These are phyloP conservation scores for Platanus orientalis DNA, from an alignment of 164 flowering plant genomes.

Conservation along the genomic window DNA sequence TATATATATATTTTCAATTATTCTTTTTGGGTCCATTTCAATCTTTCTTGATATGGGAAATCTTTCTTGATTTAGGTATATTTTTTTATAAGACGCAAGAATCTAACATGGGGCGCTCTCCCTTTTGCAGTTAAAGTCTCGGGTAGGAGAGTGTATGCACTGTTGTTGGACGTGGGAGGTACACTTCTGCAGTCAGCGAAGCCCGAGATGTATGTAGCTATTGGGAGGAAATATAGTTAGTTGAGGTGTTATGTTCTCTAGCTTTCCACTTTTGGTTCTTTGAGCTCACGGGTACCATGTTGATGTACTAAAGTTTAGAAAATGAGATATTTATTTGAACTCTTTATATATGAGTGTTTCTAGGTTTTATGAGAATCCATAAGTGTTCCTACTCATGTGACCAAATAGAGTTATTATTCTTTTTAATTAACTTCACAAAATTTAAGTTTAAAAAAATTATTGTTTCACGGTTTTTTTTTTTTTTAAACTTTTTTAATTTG, in stretches of 20 bases:
- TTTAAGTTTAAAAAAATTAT: no score
- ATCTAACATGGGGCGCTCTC: slow-evolving; percentile 1
- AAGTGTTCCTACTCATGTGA: no score
- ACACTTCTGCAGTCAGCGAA: slow-evolving; percentile 79
- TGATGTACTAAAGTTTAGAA: no score
- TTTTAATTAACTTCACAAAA: no score
- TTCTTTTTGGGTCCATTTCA: background rate
- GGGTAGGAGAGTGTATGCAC: slow-evolving; percentile 46
- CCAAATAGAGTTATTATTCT: no score
- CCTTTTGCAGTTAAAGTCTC: slow-evolving; percentile 18
- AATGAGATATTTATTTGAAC: no score
- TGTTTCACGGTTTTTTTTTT: no score
- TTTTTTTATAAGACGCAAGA: no score
- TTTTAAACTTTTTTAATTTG: no score
- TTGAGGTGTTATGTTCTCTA: background rate
- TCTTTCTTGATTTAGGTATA: background rate
- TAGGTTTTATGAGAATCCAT: no score
- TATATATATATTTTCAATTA: background rate
- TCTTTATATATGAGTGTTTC: no score
- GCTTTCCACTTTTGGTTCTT: background rate
- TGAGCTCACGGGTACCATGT: no score
- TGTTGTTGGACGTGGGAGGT: slow-evolving; percentile 91
- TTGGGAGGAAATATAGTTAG: slow-evolving; percentile 77
- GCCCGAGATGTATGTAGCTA: slow-evolving; percentile 74
- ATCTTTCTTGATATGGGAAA: background rate